Evolutionary conservation across 2,329 filamentous ascomycete species (phyloP), one percentile per base, ranked within the genome.

Genomic region (Ceratocystiopsis brevicomis): DNA sequence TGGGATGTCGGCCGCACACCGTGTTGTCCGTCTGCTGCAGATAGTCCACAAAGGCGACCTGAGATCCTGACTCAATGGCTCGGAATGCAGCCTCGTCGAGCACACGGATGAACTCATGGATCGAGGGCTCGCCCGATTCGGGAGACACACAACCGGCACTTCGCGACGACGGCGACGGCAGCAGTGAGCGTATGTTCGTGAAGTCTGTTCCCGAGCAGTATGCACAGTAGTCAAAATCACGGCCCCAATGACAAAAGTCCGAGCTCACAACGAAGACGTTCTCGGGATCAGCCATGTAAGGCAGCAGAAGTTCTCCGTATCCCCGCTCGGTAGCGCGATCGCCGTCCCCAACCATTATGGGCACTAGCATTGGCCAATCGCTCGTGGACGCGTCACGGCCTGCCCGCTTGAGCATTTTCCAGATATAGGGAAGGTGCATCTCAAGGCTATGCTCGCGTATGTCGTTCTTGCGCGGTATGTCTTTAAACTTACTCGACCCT

Each of bases 231-330:
- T 71, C 66, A 59, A 95, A 98, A 40, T 84, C 71, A 0, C 66
- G 53, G 12, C 90, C 90, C 90, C 90, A 98, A 60, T 98, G 90
- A 50, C 88, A 95, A 58, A 98, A 98, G 58, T 98, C 90, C 1
- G 86, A 94, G 58, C 82, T 90, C 49, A 96, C 71, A 47, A 98
- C 71, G 56, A 96, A 95, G 1, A 79, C 76, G 47, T 83, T 92
- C 13, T 69, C 64, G 0, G 78, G 73, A 51, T 94, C 81, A 33
- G 68, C 66, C 8, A 98, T 63, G 57, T 90, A 93, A 0, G 81
- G 78, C 1, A 81, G 73, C 9, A 98, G 65, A n/a, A 86, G 57
- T 21, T 63, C 53, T 3, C 85, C 90, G 45, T 81, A 74, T 1
- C 59, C 63, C 41, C 72, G 71, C 60, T 96, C 88, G 3, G 77